Evolutionary conservation across 1,139 yeast species (phyloP).

Genomic region (Cylindricascospora bacillispora): DNA sequence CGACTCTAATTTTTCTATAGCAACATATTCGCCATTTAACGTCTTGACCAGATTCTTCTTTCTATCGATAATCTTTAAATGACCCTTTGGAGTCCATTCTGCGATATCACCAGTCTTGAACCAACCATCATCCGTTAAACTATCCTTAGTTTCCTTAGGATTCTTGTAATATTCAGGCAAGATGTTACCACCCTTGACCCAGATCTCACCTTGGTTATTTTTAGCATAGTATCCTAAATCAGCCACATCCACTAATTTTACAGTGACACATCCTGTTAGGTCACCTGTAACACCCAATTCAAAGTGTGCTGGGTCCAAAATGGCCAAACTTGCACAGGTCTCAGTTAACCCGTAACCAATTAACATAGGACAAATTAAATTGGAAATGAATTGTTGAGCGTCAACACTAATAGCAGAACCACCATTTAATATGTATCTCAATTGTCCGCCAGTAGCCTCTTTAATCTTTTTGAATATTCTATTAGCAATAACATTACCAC

Average conservation of each 20-base stretch:
- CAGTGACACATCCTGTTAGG: constrained; percentile 73
- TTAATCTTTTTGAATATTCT: constrained; percentile 76
- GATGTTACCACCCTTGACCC: constrained; percentile 63
- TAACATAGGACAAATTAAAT: constrained; percentile 73
- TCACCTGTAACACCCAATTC: constrained; percentile 75
- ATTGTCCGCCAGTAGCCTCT: constrained; percentile 90
- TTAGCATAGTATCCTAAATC: constrained; percentile 90
- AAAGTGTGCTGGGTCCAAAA: constrained; percentile 51
- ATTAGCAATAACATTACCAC: constrained; percentile 50
- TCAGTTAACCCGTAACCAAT: constrained; percentile 97
- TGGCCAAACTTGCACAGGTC: constrained; percentile 83
- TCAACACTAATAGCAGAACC: constrained; percentile 83
- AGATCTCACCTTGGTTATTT: constrained; percentile 86
- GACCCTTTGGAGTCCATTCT: constrained; percentile 79
- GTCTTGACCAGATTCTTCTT: constrained; percentile 94
- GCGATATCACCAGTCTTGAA: constrained; percentile 96
- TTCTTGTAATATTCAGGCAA: constrained; percentile 72
- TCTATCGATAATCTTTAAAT: constrained; percentile 77
- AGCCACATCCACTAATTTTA: constrained; percentile 79
- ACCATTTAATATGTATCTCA: constrained; percentile 70
- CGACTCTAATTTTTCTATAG: constrained; percentile 83
- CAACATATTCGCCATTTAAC: constrained; percentile 92
- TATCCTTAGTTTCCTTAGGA: constrained; percentile 63
- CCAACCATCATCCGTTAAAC: constrained; percentile 71
- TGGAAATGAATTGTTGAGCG: constrained; percentile 72